Evolutionary conservation across 352 stramenopile genomes (phyloP), one percentile per base, ranked within the genome.

Genomic region (Phytopythium mirpurense): DNA sequence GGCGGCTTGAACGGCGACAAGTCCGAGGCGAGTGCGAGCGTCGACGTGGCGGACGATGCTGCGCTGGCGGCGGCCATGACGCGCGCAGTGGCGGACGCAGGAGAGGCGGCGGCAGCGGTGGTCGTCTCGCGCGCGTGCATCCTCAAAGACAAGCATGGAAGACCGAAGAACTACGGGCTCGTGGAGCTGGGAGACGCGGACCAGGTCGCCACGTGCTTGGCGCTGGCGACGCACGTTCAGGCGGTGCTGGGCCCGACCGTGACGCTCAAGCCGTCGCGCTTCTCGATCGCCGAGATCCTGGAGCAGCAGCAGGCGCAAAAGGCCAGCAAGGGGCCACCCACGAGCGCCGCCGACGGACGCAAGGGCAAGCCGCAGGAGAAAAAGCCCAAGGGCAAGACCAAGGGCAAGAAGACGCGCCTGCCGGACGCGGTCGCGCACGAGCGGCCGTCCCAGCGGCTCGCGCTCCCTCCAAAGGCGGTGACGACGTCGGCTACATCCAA

Each of bases 101-200:
- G 74, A 16, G 36, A 42, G 18, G 5, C 36, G 16, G 21, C 36
- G 16, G 36, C n/a, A n/a, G n/a, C n/a, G n/a, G n/a, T 24, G 36
- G 65, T 74, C 19, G 62, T 87, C 16, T 73, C 61, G 34, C 69
- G 68, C 18, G 68, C 79, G 36, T 70, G 67, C 11, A 83, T 87
- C 32, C 54, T 87, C 42, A 79, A 69, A 10, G 78, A 86, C 48
- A 72, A 70, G n/a, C 65, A 71, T 23, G 74, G 74, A 0, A 74
- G 72, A n/a, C 62, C 74, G 6, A 90, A 90, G 49, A 77, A 87
- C 45, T 87, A 87, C 37, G 78, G 64, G 1, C 70, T 90, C 3
- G 70, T 90, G n/a, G 62, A 85, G 47, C 36, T 86, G 5, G 57
- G 59, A 1, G 58, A 82, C 23, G 15, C 52, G 15, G 61, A 64